Percentiles rank a stretch among this genome's conserved stretches.
These are phyloP conservation scores for Citrus maxima DNA, from an alignment of 345 rosid genomes.

Conservation along the genomic window DNA sequence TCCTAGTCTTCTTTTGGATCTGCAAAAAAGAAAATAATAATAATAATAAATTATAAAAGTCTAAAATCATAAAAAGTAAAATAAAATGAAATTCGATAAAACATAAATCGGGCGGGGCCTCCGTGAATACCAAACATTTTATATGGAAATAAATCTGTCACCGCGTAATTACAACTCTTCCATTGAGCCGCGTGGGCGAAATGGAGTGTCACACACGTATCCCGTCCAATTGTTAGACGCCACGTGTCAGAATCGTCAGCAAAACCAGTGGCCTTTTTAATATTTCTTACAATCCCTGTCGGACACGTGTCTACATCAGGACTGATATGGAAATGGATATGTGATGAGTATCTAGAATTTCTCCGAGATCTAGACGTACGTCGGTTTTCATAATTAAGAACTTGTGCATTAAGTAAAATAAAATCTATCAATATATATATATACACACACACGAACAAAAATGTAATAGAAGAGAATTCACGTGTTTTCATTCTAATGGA, in stretches of 20 bases:
- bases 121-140: too few species aligned
- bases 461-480: background rate
- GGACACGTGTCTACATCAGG: background rate
- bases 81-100: too few species aligned
- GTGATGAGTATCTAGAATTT: background rate
- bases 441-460: background rate
- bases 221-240: background rate
- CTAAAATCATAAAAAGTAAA: too few species aligned
- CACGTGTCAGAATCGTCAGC: background rate
- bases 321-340: background rate
- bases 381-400: too few species aligned
- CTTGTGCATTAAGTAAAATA: background rate
- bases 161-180: background rate
- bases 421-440: background rate
- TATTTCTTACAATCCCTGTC: background rate
- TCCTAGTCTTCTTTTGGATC: too few species aligned
- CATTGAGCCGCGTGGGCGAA: background rate
- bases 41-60: too few species aligned
- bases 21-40: too few species aligned
- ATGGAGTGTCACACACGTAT: background rate
- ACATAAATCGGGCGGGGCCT: too few species aligned
- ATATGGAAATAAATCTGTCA: background rate
- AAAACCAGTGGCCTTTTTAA: background rate
- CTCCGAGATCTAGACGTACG: background rate
- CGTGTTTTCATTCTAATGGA: background rate